Evolutionary conservation across 148 eudicot genomes (phyloP).

Genomic region (Chenopodium quinoa): DNA sequence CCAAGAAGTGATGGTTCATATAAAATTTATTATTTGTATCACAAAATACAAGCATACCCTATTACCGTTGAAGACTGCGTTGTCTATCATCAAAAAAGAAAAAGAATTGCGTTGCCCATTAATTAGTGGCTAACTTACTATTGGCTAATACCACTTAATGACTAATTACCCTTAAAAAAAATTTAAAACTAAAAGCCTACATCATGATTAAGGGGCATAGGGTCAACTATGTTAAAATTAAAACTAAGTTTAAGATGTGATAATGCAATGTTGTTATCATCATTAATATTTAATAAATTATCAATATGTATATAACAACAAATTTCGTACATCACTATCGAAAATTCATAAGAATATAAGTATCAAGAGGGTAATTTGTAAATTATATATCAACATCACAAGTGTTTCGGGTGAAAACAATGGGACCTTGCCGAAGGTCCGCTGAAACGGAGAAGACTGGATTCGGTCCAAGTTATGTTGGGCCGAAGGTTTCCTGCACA

Average conservation of each 20-base stretch:
- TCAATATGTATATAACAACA: background rate
- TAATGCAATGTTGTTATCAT: background rate
- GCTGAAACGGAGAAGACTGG: no score
- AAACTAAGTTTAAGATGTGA: background rate
- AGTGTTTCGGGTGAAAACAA: no score
- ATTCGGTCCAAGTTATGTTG: no score
- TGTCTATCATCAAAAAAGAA: no score
- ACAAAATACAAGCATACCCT: background rate
- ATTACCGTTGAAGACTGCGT: background rate
- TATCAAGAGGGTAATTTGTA: background rate
- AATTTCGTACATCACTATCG: background rate
- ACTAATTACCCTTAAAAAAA: no score
- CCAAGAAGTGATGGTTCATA: no score
- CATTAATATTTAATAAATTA: background rate
- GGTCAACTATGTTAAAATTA: constrained; percentile 2
- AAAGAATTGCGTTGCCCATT: no score
- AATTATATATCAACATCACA: constrained; percentile 13
- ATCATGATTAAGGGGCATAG: constrained; percentile 16
- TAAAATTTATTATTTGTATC: no score
- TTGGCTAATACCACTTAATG: background rate
- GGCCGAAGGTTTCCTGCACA: no score
- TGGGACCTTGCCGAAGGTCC: no score
- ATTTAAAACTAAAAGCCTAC: no score
- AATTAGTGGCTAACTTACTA: background rate
- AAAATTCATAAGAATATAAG: background rate